A percentile compares a stretch with the other conserved stretches of the same genome.
phyloP scores from a whole-genome alignment of 306 rosid species.

The Malus fusca region DNA sequence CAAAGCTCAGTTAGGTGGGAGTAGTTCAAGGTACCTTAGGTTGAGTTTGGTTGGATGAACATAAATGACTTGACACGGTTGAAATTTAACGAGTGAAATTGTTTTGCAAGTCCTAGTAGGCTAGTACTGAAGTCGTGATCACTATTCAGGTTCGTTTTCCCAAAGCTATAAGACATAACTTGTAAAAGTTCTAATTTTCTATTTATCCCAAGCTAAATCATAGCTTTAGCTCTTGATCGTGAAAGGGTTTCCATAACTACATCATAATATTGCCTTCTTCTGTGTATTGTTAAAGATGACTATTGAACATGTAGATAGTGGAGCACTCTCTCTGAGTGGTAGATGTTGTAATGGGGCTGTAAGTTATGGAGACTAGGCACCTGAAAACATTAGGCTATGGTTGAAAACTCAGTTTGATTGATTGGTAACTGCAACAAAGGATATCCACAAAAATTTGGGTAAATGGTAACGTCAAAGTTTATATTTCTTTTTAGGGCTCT shows the following conservation, averaged over 20 bases:
- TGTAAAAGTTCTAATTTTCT: neutral
- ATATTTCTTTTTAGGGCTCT: neutral
- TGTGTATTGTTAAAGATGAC: neutral
- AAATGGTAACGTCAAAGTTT: neutral
- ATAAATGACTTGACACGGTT: neutral
- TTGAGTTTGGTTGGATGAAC: neutral
- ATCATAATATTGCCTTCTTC: neutral
- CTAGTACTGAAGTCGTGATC: neutral
- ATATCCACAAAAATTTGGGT: neutral
- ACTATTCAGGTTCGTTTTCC: neutral
- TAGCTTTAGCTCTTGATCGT: neutral
- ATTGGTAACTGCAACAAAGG: neutral
- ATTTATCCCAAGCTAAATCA: neutral
- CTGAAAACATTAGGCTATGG: neutral
- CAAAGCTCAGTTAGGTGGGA: neutral
- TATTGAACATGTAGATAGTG: neutral
- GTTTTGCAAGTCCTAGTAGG: no score
- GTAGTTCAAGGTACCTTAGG: neutral
- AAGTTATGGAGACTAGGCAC: neutral
- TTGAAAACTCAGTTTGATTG: neutral
- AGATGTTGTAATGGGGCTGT: neutral
- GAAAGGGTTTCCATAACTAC: neutral
- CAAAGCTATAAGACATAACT: neutral
- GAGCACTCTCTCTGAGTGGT: neutral
- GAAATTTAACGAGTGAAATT: neutral